These are phyloP conservation scores for Marasmius oreades DNA, from an alignment of 1,284 basidiomycete genomes.

Conservation along the genomic window DNA sequence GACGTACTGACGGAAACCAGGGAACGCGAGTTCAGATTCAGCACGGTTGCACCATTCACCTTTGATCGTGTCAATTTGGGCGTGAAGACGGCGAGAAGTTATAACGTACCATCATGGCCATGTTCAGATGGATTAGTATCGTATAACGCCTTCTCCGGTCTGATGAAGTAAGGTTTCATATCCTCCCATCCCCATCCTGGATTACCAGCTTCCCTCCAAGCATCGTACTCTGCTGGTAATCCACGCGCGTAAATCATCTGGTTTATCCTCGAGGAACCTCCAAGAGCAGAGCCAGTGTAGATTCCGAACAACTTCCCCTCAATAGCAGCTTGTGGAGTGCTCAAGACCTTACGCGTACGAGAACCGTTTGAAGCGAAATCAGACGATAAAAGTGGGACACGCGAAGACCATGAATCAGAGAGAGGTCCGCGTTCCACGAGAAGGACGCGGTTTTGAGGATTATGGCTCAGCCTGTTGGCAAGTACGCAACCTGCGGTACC, in stretches of 20 bases:
- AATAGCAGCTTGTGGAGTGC: slow-evolving; percentile 16
- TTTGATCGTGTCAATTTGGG: background rate
- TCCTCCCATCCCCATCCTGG: slow-evolving; percentile 35
- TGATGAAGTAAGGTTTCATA: slow-evolving; percentile 33
- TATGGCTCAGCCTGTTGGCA: slow-evolving; percentile 29
- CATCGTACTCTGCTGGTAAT: slow-evolving; percentile 33
- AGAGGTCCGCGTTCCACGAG: slow-evolving; percentile 30
- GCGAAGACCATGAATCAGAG: slow-evolving; percentile 29
- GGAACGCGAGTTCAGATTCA: background rate
- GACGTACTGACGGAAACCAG: slow-evolving; percentile 1
- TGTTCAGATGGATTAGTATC: background rate
- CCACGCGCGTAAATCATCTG: slow-evolving; percentile 35
- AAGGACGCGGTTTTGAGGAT: slow-evolving; percentile 23
- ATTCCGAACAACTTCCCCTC: slow-evolving; percentile 24
- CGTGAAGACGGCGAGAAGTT: background rate
- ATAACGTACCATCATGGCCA: slow-evolving; percentile 2
- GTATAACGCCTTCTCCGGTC: slow-evolving; percentile 23
- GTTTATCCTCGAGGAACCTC: slow-evolving; percentile 43
- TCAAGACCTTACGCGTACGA: slow-evolving; percentile 22
- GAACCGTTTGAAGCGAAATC: slow-evolving; percentile 21
- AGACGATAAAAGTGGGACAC: slow-evolving; percentile 32
- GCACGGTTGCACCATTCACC: slow-evolving; percentile 8
- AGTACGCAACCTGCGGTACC: slow-evolving; percentile 23
- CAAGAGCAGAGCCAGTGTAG: slow-evolving; percentile 32
- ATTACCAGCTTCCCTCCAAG: slow-evolving; percentile 30